Conservation (phyloP, 2,329 filamentous ascomycete genomes). For the Didymella glomerata region DNA sequence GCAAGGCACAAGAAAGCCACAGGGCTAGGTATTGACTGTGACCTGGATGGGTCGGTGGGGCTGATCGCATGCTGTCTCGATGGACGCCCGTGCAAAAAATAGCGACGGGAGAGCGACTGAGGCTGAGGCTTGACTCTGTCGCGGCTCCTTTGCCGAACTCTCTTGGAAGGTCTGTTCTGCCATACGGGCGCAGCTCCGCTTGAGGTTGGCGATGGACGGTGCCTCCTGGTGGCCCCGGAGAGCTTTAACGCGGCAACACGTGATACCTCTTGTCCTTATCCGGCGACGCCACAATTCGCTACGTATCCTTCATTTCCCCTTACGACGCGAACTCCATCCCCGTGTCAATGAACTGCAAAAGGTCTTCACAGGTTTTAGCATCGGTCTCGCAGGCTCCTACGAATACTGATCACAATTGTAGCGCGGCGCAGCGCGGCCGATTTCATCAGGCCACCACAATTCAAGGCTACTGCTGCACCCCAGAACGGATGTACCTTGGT, state of each 20-base stretch:
- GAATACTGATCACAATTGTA: not conserved
- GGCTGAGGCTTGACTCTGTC: slow-evolving; percentile 25
- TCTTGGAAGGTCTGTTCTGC: slow-evolving; percentile 10
- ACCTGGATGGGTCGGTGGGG: slow-evolving; percentile 5
- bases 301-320: slow-evolving; percentile 14
- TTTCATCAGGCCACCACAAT: not conserved
- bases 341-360: not conserved
- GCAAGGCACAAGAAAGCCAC: slow-evolving; percentile 7
- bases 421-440: no score
- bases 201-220: slow-evolving; percentile 6
- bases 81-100: slow-evolving; percentile 23
- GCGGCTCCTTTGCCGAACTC: slow-evolving; percentile 16
- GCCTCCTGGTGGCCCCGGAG: not conserved
- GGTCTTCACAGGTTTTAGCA: not conserved
- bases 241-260: not conserved
- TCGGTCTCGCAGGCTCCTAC: not conserved
- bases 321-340: not conserved
- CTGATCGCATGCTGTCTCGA: slow-evolving; percentile 5
- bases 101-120: slow-evolving; percentile 32
- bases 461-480: not conserved
- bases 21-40: slow-evolving; percentile 5
- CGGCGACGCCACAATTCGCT: slow-evolving; percentile 14
- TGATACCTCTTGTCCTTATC: not conserved
- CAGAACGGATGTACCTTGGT: not conserved
- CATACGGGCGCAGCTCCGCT: slow-evolving; percentile 15